Base-by-base conservation (phyloP, 2,329 filamentous ascomycete genomes). In the Phyllosticta paracitricarpa region DNA sequence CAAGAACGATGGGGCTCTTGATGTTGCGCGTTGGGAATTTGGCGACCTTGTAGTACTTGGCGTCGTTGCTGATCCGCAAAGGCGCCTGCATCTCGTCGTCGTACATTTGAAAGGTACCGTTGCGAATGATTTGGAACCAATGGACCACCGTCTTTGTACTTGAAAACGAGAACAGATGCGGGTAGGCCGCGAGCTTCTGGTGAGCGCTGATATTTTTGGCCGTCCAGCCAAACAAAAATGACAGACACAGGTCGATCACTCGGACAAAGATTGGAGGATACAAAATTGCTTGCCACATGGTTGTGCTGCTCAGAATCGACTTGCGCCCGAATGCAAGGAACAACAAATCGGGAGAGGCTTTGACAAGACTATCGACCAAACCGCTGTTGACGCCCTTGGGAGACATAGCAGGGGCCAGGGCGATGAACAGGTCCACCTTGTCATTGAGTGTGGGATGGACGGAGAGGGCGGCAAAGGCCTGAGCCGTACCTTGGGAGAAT, bases 61-160 rank as follows among this genome's bases (percentile, higher is more conserved):
- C 86, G 59, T 83, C 83, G 4, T 85, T 85, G 24, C 83, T 84
- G 48, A 92, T 78, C 59, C 85, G 84, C 63, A 96, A 79, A 0
- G 88, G 88, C 28, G 87, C 87, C 62, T 91, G 89, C 0, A 94
- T 83, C 68, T 97, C 93, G 71, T 99, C 94, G 71, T 99, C 94
- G 73, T 92, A 97, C 89, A 99, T 97, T 74, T 99, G 94, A 74
- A 99, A 97, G 26, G 86, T 91, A 68, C 91, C 89, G 69, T 93
- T 97, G 65, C 94, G 88, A 68, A 99, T 99, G 71, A 99, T 97
- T 72, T 99, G 94, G 73, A 99, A 99, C 94, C 94, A 99, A 72
- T 99, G 94, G 0, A 99, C 94, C 8, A 99, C 91, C 22, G 88
- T 92, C 76, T 99, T 99, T 62, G 91, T 96, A 72, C 90, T 96